phyloP scores from a whole-genome alignment of 2,329 filamentous ascomycete species.

The Pseudogymnoascus destructans region DNA sequence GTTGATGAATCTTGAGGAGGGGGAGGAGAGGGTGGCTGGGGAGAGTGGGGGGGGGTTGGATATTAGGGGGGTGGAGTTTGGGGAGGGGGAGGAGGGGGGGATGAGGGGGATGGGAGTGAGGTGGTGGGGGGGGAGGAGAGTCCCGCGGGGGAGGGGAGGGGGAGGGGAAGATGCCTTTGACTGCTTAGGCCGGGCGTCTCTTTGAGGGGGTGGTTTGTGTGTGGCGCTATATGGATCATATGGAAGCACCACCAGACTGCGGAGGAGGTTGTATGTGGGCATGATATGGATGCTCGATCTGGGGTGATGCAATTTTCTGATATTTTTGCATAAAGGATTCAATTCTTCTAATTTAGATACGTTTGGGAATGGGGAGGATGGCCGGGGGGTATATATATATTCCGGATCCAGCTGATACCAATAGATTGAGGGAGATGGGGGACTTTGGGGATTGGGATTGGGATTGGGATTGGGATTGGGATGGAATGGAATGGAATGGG shows the following conservation, averaged over 20 bases:
- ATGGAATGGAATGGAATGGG: neutral
- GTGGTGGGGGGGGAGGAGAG: neutral
- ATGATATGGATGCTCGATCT: no score
- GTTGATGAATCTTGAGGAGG: slow-evolving; percentile 56
- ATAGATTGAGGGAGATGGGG: neutral
- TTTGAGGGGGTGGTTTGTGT: neutral
- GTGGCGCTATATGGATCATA: neutral
- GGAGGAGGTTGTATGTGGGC: no score
- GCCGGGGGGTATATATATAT: neutral
- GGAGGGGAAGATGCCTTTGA: neutral
- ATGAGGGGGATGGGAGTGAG: neutral
- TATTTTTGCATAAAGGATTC: neutral
- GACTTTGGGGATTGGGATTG: neutral
- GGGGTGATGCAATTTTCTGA: neutral
- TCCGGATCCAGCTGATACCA: neutral
- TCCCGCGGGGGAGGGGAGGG: neutral
- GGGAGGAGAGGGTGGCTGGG: neutral
- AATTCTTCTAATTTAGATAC: neutral
- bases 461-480: neutral
- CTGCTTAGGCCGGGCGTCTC: neutral
- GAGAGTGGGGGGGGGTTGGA: neutral
- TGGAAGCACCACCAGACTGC: no score
- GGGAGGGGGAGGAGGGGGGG: neutral
- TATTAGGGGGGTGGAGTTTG: neutral
- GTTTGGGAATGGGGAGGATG: neutral